Evolutionary conservation across 202 grass and related monocot genomes (phyloP).

Genomic region (Schoenoplectus tabernaemontani): DNA sequence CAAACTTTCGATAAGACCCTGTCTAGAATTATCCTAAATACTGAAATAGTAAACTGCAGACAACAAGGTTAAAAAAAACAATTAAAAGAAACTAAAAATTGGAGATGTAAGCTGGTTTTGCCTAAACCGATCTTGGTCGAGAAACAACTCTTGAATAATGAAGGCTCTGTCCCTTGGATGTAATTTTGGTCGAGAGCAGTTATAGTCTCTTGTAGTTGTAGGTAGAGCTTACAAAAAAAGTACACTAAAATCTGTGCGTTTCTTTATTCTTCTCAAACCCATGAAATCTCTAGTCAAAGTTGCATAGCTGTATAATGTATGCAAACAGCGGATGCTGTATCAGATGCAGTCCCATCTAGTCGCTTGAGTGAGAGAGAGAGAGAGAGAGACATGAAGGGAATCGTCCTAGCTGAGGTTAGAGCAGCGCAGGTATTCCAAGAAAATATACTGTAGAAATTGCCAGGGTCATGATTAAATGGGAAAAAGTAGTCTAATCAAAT

Average conservation of each 20-base stretch:
- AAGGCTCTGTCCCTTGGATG: too few relatives aligned
- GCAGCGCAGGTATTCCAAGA: slow-evolving; percentile 24
- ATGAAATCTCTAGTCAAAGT: slow-evolving; percentile 25
- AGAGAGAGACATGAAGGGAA: neutral
- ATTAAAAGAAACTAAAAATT: too few relatives aligned
- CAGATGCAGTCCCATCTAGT: slow-evolving; percentile 9
- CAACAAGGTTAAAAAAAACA: too few relatives aligned
- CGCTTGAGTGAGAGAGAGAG: slow-evolving; percentile 27
- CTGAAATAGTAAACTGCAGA: too few relatives aligned
- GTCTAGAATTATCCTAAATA: too few relatives aligned
- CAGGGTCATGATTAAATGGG: slow-evolving; percentile 23
- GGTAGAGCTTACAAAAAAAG: neutral
- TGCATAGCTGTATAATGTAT: slow-evolving; percentile 11
- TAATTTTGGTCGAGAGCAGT: too few relatives aligned
- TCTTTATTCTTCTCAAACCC: slow-evolving; percentile 11
- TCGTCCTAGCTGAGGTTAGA: slow-evolving; percentile 10
- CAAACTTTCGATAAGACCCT: too few relatives aligned
- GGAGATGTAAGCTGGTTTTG: too few relatives aligned
- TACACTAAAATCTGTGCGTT: slow-evolving; percentile 8
- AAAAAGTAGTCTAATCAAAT: slow-evolving; percentile 21
- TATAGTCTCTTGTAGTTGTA: too few relatives aligned
- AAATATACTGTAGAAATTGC: slow-evolving; percentile 23
- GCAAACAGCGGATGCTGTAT: slow-evolving; percentile 3
- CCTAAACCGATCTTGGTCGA: too few relatives aligned
- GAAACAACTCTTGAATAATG: too few relatives aligned